phyloP scores from a whole-genome alignment of 371 early-diverging fungal genomes.

The Choanephora cucurbitarum region DNA sequence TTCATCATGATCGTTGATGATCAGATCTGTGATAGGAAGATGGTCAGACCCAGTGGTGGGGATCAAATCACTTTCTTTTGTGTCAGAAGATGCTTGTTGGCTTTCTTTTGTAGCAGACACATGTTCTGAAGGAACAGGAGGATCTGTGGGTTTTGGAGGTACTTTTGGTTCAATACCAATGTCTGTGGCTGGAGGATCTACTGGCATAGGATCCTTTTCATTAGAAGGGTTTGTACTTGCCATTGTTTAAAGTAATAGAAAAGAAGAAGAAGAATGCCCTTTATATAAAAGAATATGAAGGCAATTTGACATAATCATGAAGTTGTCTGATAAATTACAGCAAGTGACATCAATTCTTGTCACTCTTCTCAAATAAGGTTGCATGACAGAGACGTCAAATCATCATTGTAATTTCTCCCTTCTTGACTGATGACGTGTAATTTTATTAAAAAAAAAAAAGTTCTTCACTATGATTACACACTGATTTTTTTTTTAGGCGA shows the following conservation, averaged over 20 bases:
- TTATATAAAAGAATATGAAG: too few relatives aligned
- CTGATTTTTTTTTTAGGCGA: background rate
- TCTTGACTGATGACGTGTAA: background rate
- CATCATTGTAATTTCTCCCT: background rate
- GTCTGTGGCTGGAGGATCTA: too few relatives aligned
- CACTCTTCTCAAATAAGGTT: background rate
- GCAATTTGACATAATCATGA: too few relatives aligned
- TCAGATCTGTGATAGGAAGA: background rate
- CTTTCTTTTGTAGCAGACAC: background rate
- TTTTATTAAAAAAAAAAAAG: too few relatives aligned
- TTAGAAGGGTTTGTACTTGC: too few relatives aligned
- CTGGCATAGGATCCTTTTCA: too few relatives aligned
- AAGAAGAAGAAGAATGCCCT: too few relatives aligned
- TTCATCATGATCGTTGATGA: slow-evolving; percentile 1
- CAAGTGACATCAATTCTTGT: background rate
- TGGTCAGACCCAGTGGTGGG: background rate
- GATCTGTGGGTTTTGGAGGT: too few relatives aligned
- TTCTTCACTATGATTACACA: background rate
- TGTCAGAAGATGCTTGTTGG: background rate
- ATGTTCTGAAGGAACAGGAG: too few relatives aligned
- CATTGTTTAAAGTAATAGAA: too few relatives aligned
- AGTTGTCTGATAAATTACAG: too few relatives aligned
- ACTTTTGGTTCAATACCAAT: too few relatives aligned
- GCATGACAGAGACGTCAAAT: background rate
- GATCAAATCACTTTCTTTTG: background rate